Evolutionary conservation across 306 rosid species (phyloP), one percentile per base, ranked within the genome.

Genomic region (Cercis canadensis): DNA sequence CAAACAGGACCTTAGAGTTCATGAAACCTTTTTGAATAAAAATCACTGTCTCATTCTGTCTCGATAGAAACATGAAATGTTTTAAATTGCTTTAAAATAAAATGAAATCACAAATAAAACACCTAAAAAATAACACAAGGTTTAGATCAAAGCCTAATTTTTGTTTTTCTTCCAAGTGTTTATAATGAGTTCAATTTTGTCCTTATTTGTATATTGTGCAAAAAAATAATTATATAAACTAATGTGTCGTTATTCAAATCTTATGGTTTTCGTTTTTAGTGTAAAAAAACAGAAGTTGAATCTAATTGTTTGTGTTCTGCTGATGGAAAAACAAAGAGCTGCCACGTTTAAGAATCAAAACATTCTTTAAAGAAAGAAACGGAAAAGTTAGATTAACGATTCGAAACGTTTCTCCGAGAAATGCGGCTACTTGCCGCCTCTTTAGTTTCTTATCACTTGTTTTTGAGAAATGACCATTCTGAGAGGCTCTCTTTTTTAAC

Each of bases 381-480:
- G 41, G 66, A 47, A 50, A 12, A 15, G 52, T 33, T 40, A 47
- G 60, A 34, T 10, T 29, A 63, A 16, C 19, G 72, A 6, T 24
- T 51, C 70, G 84, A 81, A 83, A 78, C 82, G 87, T 79, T 86
- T 78, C 73, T 52, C 89, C 94, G 89, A 79, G 37, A 77, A 86
- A 83, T 84, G 84, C 90, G 94, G 89, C 83, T 79, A 60, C 89
- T 86, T 86, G 94, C 90, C 89, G 87, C 87, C 78, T 79, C 86
- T 86, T 83, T 86, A 75, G 83, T 81, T 75, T 78, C 78, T 73
- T 49, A 80, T 81, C 83, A 76, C 82, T 79, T 75, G 69, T 84
- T 78, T 72, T 32, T 37, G 58, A 33, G 75, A 58, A 57, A 70
- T 70, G 75, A 70, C 62, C 67, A 58, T 37, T 74, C 64, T 50